These are phyloP conservation scores for Stereocaulon alpinum DNA, from an alignment of 495 filamentous ascomycete genomes.

Conservation along the genomic window DNA sequence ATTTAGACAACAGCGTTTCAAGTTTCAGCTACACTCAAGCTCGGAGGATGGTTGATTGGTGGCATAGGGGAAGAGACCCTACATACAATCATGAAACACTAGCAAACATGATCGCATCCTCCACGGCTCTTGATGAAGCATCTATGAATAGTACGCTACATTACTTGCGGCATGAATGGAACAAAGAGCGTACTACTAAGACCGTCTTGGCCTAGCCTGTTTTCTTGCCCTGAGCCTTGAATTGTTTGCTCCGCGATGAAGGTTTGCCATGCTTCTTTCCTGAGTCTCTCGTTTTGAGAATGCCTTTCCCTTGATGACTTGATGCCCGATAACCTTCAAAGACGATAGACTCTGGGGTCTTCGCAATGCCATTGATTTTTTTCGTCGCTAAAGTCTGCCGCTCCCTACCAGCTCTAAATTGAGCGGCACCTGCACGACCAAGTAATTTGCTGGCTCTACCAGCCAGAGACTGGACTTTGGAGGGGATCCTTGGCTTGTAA, in stretches of 20 bases:
- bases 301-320: slow-evolving; percentile 49
- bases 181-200: not conserved
- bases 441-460: slow-evolving; percentile 77
- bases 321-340: slow-evolving; percentile 87
- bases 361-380: slow-evolving; percentile 31
- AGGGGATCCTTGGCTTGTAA: slow-evolving; percentile 53
- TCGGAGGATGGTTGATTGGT: not conserved
- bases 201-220: slow-evolving; percentile 22
- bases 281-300: slow-evolving; percentile 52
- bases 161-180: not conserved
- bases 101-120: not conserved
- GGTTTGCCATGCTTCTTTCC: slow-evolving; percentile 43
- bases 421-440: slow-evolving; percentile 63
- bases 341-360: slow-evolving; percentile 56
- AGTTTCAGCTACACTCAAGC: not conserved
- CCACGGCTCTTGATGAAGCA: not conserved
- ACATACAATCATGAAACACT: not conserved
- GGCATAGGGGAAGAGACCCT: not conserved
- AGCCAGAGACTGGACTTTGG: slow-evolving; percentile 58
- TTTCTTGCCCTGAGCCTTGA: slow-evolving; percentile 49
- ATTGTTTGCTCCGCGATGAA: slow-evolving; percentile 45
- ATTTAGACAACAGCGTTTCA: not conserved
- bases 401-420: slow-evolving; percentile 41
- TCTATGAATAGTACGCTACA: not conserved
- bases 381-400: slow-evolving; percentile 15